A percentile compares a stretch with the other conserved stretches of the same genome.
These are phyloP conservation scores for Mesembryanthemum crystallinum DNA, from an alignment of 148 eudicot genomes.

Conservation along the genomic window DNA sequence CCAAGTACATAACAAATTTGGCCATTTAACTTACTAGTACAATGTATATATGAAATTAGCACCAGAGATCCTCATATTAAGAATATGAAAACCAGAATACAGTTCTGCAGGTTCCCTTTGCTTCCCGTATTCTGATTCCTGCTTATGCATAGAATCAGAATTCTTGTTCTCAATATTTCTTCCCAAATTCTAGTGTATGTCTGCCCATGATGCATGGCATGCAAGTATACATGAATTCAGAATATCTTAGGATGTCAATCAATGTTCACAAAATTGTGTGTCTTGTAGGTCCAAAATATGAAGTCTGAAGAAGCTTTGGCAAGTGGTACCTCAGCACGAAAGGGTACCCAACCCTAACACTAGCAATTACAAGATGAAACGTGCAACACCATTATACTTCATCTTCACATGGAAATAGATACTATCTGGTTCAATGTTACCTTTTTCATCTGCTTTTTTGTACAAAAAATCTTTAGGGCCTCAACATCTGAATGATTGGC, in stretches of 20 bases:
- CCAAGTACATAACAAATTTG: neutral
- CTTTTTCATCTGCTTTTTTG: no score
- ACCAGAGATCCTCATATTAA: neutral
- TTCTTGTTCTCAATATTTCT: neutral
- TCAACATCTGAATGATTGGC: no score
- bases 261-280: neutral
- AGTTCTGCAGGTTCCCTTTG: no score
- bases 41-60: neutral
- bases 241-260: neutral
- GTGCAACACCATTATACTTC: neutral
- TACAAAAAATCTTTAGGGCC: no score
- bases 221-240: neutral
- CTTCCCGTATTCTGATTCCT: neutral
- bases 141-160: neutral
- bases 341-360: neutral
- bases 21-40: neutral
- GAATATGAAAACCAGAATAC: neutral
- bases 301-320: no score
- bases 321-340: neutral
- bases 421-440: no score
- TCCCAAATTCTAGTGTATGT: neutral
- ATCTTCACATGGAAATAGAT: neutral
- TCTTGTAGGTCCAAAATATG: neutral
- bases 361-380: neutral
- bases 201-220: neutral